A percentile compares a stretch with the other conserved stretches of the same genome.
Conservation (phyloP, 345 rosid genomes). For the Euphorbia tirucalli region DNA sequence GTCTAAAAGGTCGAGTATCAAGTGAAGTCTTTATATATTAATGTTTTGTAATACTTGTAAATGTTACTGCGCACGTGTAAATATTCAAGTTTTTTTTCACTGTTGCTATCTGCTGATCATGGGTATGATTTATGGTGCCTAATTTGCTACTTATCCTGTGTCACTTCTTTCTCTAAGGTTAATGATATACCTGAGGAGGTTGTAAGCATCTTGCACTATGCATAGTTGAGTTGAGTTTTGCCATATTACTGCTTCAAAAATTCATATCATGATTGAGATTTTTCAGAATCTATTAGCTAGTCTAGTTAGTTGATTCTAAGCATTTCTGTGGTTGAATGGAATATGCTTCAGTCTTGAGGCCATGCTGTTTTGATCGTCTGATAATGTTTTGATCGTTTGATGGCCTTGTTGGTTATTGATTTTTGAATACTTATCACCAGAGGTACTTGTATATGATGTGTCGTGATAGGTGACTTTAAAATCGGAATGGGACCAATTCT, state of each 20-base stretch:
- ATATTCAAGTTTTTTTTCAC: not conserved
- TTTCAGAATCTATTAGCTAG: not conserved
- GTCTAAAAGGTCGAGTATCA: no score
- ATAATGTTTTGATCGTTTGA: not conserved
- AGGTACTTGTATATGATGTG: not conserved
- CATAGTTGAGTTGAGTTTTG: not conserved
- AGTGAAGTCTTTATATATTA: no score
- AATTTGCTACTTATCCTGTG: not conserved
- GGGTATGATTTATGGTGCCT: not conserved
- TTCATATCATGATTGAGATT: not conserved
- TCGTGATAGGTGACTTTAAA: slow-evolving; percentile 49
- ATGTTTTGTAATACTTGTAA: no score
- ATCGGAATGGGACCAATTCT: slow-evolving; percentile 57
- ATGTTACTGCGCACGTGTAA: not conserved
- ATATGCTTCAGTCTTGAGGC: not conserved
- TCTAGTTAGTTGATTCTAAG: not conserved
- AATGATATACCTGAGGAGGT: not conserved
- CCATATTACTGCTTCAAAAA: no score
- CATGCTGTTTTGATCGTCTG: not conserved
- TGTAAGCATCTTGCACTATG: not conserved
- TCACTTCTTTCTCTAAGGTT: not conserved
- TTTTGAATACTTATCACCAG: slow-evolving; percentile 5
- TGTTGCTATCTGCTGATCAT: not conserved
- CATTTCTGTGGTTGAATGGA: not conserved
- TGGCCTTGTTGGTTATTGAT: not conserved